Evolutionary conservation across 306 rosid species (phyloP), one percentile per base, ranked within the genome.

Genomic region (Mimosa pudica): DNA sequence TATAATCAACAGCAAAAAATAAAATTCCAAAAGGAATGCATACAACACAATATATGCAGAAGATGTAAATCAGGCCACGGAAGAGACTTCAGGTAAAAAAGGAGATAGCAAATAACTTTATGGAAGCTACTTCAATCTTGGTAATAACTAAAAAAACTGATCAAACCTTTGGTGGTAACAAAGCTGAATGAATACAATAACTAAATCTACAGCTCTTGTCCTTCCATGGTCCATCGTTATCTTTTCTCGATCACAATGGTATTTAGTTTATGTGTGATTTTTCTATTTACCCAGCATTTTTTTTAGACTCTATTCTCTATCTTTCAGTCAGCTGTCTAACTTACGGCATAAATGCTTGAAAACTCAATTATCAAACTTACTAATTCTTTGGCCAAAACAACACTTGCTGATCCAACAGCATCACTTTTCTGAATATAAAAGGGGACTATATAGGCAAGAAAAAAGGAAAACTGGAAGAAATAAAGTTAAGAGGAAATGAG

Each of bases 1-100:
- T 95, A 81, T 73, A 84, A 55, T 54, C 73, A 82, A 78, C 75
- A 85, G 35, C 33, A 71, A 83, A 38, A 51, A 46, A 18, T 18
- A 66, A 46, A 32, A 60, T 41, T 48, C 8, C 33, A 41, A 67
- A 65, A 71, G 48, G 44, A 18, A 73, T 66, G 24, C 41, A 18
- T 18, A 74, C 75, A 78, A 78, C 52, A 81, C 1, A 46, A 60
- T 6, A 44, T 44, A 52, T 33, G 54, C 10, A 58, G 63, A 48
- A 42, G 48, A 20, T 70, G 68, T 11, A 74, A 32, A 74, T 49
- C 70, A 60, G n/a, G 61, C 24, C 51, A 67, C 8, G 74, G 8
- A 41, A 57, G 24, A 82, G 20, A 71, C 55, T 2, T 12, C 38
- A 71, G 11, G 55, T 63, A 35, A 44, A 62, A 33, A 62, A 63